Evolutionary conservation across 2,329 filamentous ascomycete genomes (phyloP), one percentile per base, ranked within the genome.

Genomic region (Venturia oleaginea): DNA sequence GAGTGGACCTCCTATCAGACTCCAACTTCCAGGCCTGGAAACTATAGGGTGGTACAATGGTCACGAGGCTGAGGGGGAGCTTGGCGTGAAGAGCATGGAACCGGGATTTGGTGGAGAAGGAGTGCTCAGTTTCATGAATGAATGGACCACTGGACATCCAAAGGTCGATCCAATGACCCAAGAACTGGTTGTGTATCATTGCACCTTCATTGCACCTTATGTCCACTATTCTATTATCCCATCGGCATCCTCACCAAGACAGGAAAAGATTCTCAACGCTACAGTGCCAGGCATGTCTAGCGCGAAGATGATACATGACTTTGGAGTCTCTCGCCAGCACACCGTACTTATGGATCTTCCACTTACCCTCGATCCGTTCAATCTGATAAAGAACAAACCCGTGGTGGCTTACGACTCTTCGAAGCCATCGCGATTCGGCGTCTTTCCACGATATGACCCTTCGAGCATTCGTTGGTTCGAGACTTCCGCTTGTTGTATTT

Each of bases 231-330:
- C 87, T 13, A 76, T 85, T 61, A 73, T 86, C 54, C 80, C 81
- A 1, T 37, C 69, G 15, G 67, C 67, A 51, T 65, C 66, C 22
- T 48, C 60, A 11, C 22, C 24, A 42, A 7, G 22, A 51, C 32
- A 32, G 22, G 27, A 38, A 22, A 73, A 69, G 61, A 68, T 77
- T 59, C 75, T 88, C 64, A 84, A 84, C 67, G 74, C 78, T 7
- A 77, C 85, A 0, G 79, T 90, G 0, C 82, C 85, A 0, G 86
- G 86, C 0, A 78, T 90, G 32, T 76, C 77, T 4, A 83, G 83
- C 1, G 83, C 86, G 1, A 89, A 87, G 71, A 87, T 90, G 81
- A 90, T 90, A 86, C 88, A 90, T 70, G 87, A 90, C 71, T 90
- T 90, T 73, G 87, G 87, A 17, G 86, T 87, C 1, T 88, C 86